Percentiles rank a stretch among this genome's conserved stretches.
Evolutionary conservation across 805 yeast genomes (phyloP).

Genomic region (Barnettozyma populi): DNA sequence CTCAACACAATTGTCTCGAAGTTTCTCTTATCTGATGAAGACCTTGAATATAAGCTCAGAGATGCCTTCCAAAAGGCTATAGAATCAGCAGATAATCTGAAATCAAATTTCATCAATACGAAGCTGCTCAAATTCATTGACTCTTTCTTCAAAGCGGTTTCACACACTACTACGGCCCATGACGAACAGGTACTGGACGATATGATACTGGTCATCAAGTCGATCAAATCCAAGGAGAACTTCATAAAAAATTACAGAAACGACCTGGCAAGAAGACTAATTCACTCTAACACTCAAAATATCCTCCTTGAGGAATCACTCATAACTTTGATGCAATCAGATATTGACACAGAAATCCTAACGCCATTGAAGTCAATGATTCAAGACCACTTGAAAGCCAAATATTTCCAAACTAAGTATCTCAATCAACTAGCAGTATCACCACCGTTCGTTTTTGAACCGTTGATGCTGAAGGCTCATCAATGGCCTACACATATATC

Average conservation of each 20-base stretch:
- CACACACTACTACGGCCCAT: neutral
- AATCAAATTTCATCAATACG: constrained; percentile 6
- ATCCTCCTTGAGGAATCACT: constrained; percentile 10
- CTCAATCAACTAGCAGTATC: neutral
- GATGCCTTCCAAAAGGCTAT: constrained; percentile 18
- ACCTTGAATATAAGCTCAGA: constrained; percentile 17
- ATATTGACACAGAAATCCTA: constrained; percentile 14
- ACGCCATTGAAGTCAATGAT: constrained; percentile 16
- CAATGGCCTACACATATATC: constrained; percentile 19
- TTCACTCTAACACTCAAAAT: constrained; percentile 10
- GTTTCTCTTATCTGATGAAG: constrained; percentile 9
- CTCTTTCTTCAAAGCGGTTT: constrained; percentile 12
- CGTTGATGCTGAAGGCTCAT: constrained; percentile 15
- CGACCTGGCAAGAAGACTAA: constrained; percentile 20
- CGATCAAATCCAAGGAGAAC: constrained; percentile 18
- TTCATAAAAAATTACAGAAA: constrained; percentile 18
- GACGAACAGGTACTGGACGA: constrained; percentile 9
- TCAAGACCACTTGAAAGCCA: constrained; percentile 14
- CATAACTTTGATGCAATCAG: constrained; percentile 9
- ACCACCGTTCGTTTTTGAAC: constrained; percentile 13
- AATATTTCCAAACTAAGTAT: neutral
- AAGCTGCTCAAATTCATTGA: constrained; percentile 17
- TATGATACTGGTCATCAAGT: constrained; percentile 16
- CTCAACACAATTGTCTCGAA: constrained; percentile 7
- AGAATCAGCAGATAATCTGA: constrained; percentile 2